Base-by-base conservation (phyloP, 179 eudicot species). In the Dionaea muscipula region DNA sequence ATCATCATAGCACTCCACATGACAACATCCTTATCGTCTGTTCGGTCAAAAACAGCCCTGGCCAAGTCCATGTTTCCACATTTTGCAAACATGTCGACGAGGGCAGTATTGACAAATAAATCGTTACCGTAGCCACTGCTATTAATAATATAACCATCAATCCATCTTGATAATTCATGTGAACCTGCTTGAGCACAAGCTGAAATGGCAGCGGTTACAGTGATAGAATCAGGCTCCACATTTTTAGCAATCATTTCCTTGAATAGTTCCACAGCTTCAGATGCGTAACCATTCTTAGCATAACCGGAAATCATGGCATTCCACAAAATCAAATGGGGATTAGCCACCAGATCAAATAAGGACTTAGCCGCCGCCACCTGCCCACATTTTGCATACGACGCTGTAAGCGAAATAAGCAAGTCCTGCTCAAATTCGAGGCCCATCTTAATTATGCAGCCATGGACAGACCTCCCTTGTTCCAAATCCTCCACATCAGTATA, bases 221-320 rank as follows among this genome's bases (percentile, higher is more conserved):
- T 80, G 27, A 81, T 64, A 13, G 76, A 73, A 73, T 86, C 81
- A 1, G 87, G 81, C 61, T 31, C 65, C 28, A 77, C 58, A 31
- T 70, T 66, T 52, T 70, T 78, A 1, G 55, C 62, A 19, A 69
- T 44, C 82, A 83, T 75, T 47, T 41, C 43, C 38, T 53, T 54
- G 64, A 86, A 83, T 49, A 83, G 65, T 52, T 70, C 68, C 50
- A 83, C 60, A 17, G 85, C 91, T 59, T 86, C 82, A 36, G 73
- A 73, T 51, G 85, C 67, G 41, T 58, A 66, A 37, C 82, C 85
- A 27, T 78, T 81, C 71, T 81, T 81, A 2, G 82, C 81, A 59
- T 72, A 81, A 4, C 95, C 95, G 0, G 84, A 82, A 47, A 82
- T 82, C 86, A 83, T 82, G 53, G 86, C 78, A 66, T 85, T 85